Percentiles rank a stretch among this genome's conserved stretches.
Conservation (phyloP, 1,139 yeast species). For the Kodamaea ohmeri region DNA sequence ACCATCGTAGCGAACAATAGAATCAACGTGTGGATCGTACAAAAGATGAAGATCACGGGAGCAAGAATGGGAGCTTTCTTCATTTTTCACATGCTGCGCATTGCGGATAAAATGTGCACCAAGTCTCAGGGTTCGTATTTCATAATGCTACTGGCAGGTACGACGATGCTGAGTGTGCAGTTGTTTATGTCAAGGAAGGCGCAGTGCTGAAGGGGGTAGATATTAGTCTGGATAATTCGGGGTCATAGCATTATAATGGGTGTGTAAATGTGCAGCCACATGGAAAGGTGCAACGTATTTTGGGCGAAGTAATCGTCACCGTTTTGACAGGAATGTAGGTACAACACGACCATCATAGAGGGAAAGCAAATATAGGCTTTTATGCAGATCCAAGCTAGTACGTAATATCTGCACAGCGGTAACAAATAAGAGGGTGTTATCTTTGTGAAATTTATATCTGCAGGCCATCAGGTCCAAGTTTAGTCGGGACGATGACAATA, state of each 20-base stretch:
- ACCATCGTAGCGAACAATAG: not conserved
- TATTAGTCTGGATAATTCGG: not conserved
- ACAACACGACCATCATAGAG: not conserved
- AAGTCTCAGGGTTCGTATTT: not conserved
- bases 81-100: not conserved
- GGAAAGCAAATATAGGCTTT: conserved; percentile 1
- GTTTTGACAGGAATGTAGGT: conserved; percentile 3
- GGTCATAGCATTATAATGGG: not conserved
- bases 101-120: not conserved
- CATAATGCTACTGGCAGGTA: not conserved
- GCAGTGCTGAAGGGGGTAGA: no score
- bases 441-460: not conserved
- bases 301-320: not conserved
- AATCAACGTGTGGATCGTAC: not conserved
- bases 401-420: conserved; percentile 3
- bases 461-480: not conserved
- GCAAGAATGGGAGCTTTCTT: not conserved
- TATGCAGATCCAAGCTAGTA: not conserved
- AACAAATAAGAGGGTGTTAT: not conserved
- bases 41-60: not conserved
- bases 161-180: no score
- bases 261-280: not conserved
- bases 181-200: no score
- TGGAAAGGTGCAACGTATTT: not conserved
- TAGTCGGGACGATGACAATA: conserved; percentile 3